Percentiles rank a stretch among this genome's conserved stretches.
These are phyloP conservation scores for Mikania micrantha DNA, from an alignment of 129 eudicot genomes.

Conservation along the genomic window DNA sequence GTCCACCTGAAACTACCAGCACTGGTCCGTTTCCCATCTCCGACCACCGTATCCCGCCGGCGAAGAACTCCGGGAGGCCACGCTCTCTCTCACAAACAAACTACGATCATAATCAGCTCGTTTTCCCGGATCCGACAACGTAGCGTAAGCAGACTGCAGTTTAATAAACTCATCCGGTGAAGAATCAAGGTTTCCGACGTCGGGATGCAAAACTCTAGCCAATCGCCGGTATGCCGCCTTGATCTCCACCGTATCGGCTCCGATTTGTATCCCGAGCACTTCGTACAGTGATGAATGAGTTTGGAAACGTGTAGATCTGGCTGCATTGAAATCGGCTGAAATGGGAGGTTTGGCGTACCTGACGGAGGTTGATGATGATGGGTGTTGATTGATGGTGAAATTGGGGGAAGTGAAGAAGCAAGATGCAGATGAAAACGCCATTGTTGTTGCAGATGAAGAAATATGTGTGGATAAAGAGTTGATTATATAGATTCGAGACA, in stretches of 20 bases:
- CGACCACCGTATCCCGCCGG: conserved; percentile 27
- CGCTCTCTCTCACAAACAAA: conserved; percentile 11
- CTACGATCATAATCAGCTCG: conserved; percentile 33
- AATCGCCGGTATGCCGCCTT: conserved; percentile 39
- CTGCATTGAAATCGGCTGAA: not conserved
- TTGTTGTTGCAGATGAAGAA: not conserved
- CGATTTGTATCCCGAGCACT: conserved; percentile 34
- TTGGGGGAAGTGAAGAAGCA: conserved; percentile 22
- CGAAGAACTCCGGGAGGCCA: conserved; percentile 8
- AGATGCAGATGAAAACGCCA: conserved; percentile 13
- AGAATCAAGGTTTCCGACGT: conserved; percentile 26
- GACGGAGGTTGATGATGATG: conserved; percentile 5
- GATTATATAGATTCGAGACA: conserved; percentile 5
- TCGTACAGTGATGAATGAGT: conserved; percentile 16
- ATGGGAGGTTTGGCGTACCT: not conserved
- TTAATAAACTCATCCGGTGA: conserved; percentile 32
- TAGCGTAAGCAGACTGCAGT: conserved; percentile 30
- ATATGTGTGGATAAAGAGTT: conserved; percentile 6
- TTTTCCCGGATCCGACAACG: conserved; percentile 30
- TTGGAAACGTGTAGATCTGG: not conserved
- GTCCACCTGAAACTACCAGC: conserved; percentile 30
- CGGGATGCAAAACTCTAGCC: conserved; percentile 40
- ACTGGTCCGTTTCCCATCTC: conserved; percentile 45
- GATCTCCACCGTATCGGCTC: conserved; percentile 32
- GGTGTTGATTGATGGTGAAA: conserved; percentile 10